Evolutionary conservation across 2,329 filamentous ascomycete species (phyloP), one percentile per base, ranked within the genome.

Genomic region (Phialocephala sp.): DNA sequence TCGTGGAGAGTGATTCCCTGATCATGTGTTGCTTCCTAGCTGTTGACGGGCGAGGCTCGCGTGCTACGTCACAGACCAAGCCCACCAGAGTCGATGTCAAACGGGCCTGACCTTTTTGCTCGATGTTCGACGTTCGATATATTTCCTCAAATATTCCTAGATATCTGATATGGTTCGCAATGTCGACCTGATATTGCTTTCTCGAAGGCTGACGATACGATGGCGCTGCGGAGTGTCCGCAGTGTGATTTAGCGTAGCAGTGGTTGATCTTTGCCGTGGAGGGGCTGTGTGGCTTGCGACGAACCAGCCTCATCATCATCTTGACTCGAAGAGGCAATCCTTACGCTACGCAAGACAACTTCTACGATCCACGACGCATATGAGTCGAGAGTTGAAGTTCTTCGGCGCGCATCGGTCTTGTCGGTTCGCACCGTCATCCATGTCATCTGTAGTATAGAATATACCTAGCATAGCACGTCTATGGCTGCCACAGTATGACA

Each of bases 221-320:
- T 35, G 50, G 24, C 22, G 39, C n/a, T 24, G 20, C 59, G 36
- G 18, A 37, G 43, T 14, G 41, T 39, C 41, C 35, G 43, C 43
- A 59, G 55, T 20, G 55, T 27, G 35, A 41, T 50, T 27, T 59
- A 32, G 41, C 15, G 24, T 52, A 24, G 50, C 58, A 58, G 54
- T 63, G 60, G 60, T 15, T 22, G 54, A 63, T 39, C 55, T 22
- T 58, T 63, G 20, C 41, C 61, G 55, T 39, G 41, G 37, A 63
- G 61, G 43, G 61, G 61, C 61, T 63, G 61, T 58, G 63, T 59
- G 60, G 63, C 57, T 58, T 62, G 59, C 45, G 63, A 36, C 35
- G 63, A 59, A 27, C 58, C 59, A 56, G 59, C 58, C 58, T 61
- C 63, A 54, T 54, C 50, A 54, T 54, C 50, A 65, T 62, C 58